Evolutionary conservation across 2,329 filamentous ascomycete species (phyloP), one percentile per base, ranked within the genome.

Genomic region (Ceratocystis eucalypticola): DNA sequence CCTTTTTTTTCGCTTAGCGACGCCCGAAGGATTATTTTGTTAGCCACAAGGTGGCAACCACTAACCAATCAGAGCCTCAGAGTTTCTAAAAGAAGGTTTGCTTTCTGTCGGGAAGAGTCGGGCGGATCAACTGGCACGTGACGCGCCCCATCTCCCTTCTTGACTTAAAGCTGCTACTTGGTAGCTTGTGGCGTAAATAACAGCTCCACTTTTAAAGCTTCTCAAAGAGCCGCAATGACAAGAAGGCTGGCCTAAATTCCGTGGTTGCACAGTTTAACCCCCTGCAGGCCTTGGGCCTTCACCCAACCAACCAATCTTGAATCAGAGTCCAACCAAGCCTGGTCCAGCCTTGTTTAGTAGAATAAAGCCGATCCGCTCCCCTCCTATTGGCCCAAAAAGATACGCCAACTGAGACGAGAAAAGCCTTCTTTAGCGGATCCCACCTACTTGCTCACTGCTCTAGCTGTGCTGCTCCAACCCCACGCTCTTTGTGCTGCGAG

Each of bases 21-120:
- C 66, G 62, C 66, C 63, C 22, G 61, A 62, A 64, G 55, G 65
- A 61, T 59, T 37, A 22, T 5, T 7, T 37, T 30, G 30, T 30
- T 44, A 67, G 66, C 66, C 62, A 61, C 57, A 65, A 4, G 44
- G 50, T 37, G 55, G 22, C 62, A 15, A 4, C 22, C 7, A 8
- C n/a, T 15, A 46, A 28, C 67, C 67, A 68, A 68, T 68, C 65
- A 67, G 5, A 50, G 15, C 25, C 44, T 3, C 33, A 67, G 55
- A 68, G 66, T 68, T 68, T 53, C 64, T 55, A 66, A 68, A 55
- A 15, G 17, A 30, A 17, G 28, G 3, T 7, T 10, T 20, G 37
- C 37, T 33, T 45, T 48, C 25, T n/a, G 37, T 68, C 67, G 67
- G 67, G 62, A 68, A 68, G 33, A 66, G 41, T 66, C 67, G 67